These are phyloP conservation scores for Lecanosticta acicola DNA, from an alignment of 2,329 filamentous ascomycete genomes.

Conservation along the genomic window DNA sequence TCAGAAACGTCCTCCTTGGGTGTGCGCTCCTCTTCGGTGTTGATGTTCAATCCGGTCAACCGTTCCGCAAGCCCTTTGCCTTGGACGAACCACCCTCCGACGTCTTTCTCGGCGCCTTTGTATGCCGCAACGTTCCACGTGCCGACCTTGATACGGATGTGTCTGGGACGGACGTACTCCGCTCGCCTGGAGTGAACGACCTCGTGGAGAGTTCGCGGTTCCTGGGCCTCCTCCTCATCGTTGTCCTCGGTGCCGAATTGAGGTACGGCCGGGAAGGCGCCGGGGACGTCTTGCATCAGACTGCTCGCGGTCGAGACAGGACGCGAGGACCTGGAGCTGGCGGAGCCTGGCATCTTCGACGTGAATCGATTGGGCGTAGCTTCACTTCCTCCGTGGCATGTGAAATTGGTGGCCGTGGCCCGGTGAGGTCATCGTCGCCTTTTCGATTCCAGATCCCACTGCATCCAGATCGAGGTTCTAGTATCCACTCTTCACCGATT, in stretches of 20 bases:
- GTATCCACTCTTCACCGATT: no score
- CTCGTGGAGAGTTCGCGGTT: conserved; percentile 42
- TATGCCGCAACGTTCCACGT: conserved; percentile 91
- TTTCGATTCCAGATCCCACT: no score
- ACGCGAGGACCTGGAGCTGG: conserved; percentile 12
- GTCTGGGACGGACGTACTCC: conserved; percentile 72
- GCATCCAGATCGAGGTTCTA: no score
- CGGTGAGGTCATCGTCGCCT: neutral
- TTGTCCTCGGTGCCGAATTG: conserved; percentile 23
- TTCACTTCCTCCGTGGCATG: neutral
- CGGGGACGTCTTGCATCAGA: conserved; percentile 44
- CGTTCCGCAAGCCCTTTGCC: conserved; percentile 64
- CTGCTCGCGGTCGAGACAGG: conserved; percentile 24
- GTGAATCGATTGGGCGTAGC: neutral
- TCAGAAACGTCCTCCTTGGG: conserved; percentile 40
- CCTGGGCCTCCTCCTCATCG: conserved; percentile 16
- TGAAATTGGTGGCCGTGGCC: neutral
- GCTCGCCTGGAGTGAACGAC: conserved; percentile 64
- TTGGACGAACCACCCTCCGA: conserved; percentile 81
- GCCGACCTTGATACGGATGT: conserved; percentile 80
- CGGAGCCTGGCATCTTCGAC: conserved; percentile 13
- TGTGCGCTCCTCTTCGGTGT: conserved; percentile 14
- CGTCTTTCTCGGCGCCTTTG: conserved; percentile 78
- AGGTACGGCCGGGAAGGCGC: conserved; percentile 40
- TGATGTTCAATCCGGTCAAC: conserved; percentile 50